A percentile compares a stretch with the other conserved stretches of the same genome.
Conservation (phyloP, 1,284 basidiomycete genomes). For the Microbotryum scabiosae region DNA sequence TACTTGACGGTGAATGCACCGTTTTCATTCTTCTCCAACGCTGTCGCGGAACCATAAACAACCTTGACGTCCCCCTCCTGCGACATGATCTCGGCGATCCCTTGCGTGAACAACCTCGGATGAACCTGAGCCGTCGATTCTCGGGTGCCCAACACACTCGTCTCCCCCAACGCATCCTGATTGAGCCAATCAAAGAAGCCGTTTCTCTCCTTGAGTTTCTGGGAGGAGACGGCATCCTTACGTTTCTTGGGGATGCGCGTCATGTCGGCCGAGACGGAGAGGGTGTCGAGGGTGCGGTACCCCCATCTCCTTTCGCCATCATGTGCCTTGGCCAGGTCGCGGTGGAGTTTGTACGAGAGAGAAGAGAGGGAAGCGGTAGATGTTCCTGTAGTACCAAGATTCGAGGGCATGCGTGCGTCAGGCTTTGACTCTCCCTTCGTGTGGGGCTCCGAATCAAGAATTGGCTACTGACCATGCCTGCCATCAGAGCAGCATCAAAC, state of each 20-base stretch:
- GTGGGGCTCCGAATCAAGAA: too few relatives aligned
- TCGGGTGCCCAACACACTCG: slow-evolving; percentile 39
- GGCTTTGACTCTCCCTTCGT: too few relatives aligned
- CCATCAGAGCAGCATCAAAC: too few relatives aligned
- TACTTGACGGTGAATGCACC: slow-evolving; percentile 14
- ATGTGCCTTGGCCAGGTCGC: slow-evolving; percentile 63
- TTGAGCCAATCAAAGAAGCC: slow-evolving; percentile 39
- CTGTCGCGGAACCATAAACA: slow-evolving; percentile 38
- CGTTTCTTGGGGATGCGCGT: background rate
- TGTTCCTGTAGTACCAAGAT: slow-evolving; percentile 17
- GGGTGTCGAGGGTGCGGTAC: slow-evolving; percentile 58
- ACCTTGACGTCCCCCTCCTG: slow-evolving; percentile 42
- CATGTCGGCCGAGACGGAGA: slow-evolving; percentile 29
- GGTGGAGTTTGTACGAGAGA: slow-evolving; percentile 72
- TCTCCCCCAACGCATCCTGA: slow-evolving; percentile 33
- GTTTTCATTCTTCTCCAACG: slow-evolving; percentile 24
- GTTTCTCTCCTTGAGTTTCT: slow-evolving; percentile 2
- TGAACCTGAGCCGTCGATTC: slow-evolving; percentile 67
- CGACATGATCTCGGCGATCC: slow-evolving; percentile 54
- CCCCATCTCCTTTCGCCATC: slow-evolving; percentile 70
- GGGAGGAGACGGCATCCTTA: background rate
- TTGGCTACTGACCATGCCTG: too few relatives aligned
- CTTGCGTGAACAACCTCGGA: slow-evolving; percentile 67
- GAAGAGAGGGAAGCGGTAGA: slow-evolving; percentile 50
- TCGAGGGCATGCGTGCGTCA: too few relatives aligned